These are phyloP conservation scores for Coniochaeta sp. DNA, from an alignment of 2,329 filamentous ascomycete species.

Conservation along the genomic window DNA sequence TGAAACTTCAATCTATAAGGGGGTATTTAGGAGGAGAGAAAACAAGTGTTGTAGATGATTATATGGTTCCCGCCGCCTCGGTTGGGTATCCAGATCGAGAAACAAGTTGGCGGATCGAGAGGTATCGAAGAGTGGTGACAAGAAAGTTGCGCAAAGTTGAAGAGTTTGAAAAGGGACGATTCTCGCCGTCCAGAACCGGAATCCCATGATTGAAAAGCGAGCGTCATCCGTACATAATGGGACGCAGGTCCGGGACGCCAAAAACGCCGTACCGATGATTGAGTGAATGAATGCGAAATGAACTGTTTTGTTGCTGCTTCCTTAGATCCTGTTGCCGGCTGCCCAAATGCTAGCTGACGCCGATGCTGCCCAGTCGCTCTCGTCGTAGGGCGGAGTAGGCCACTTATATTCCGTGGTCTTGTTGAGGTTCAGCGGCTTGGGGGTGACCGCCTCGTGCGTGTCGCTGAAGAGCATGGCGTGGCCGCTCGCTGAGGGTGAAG, in stretches of 20 bases:
- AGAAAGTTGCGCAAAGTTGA: background rate
- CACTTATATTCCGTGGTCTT: constrained; percentile 62
- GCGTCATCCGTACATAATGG: constrained; percentile 1
- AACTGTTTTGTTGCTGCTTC: background rate
- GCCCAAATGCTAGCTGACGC: constrained; percentile 77
- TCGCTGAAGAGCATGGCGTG: constrained; percentile 70
- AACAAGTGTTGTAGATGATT: background rate
- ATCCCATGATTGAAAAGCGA: background rate
- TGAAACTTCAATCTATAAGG: constrained; percentile 7
- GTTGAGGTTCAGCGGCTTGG: constrained; percentile 65
- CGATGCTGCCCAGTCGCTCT: constrained; percentile 82
- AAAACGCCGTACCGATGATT: background rate
- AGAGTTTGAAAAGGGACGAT: background rate
- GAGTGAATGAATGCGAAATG: background rate
- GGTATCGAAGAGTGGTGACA: background rate
- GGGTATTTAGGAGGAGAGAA: constrained; percentile 2
- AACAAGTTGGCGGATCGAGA: background rate
- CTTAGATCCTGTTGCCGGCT: constrained; percentile 56
- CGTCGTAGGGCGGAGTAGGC: constrained; percentile 93
- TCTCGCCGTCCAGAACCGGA: background rate
- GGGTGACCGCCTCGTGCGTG: constrained; percentile 51
- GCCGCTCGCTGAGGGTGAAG: constrained; percentile 74
- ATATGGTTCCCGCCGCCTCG: background rate
- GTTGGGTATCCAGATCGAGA: background rate
- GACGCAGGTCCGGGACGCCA: background rate